Base-by-base conservation (phyloP, 2,329 filamentous ascomycete genomes). In the Ophiosphaerella narmari region DNA sequence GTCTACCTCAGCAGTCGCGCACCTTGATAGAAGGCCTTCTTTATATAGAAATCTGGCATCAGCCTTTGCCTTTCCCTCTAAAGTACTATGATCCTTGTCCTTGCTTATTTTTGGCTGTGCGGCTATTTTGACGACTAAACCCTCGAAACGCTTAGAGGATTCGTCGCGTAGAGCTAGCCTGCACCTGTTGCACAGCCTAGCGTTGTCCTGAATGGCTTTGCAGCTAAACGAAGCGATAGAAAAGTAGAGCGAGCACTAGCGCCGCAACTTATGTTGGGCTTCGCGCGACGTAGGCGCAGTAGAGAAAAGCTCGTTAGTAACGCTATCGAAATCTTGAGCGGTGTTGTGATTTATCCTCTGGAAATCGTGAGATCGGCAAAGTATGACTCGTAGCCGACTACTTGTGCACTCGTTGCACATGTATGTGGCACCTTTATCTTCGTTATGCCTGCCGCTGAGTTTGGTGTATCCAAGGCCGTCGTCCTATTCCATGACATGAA, bases 381-480 rank as follows among this genome's bases (percentile, higher is more conserved):
- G 2, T 0, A 63, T 45, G 13, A 68, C 61, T 31, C 71, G 68
- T 2, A 59, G 12, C 12, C 70, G 46, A 2, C n/a, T 13, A 2
- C 54, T 47, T 0, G 53, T 57, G 50, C 70, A 72, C 0, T 23
- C 13, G 0, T 42, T 7, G 33, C 70, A 72, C 67, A 72, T 70
- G 0, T 6, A 48, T 4, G 66, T 70, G 2, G 40, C 6, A 5
- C 50, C 51, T 4, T 46, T 65, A 7, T 67, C 50, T 6, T 62
- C 60, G 5, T 56, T 53, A 50, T 78, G 73, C 2, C 76, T 77
- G 16, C 67, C 70, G 1, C 39, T 52, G 0, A 78, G 42, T 39
- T 80, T 77, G 1, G 68, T 66, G 39, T 70, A 74, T 4, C 71
- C 75, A 14, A 64, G 59, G 1, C 71, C 71, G 34, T 70, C 61